Evolutionary conservation across 2,329 filamentous ascomycete genomes (phyloP).

Genomic region (Aspergillus neoniger): DNA sequence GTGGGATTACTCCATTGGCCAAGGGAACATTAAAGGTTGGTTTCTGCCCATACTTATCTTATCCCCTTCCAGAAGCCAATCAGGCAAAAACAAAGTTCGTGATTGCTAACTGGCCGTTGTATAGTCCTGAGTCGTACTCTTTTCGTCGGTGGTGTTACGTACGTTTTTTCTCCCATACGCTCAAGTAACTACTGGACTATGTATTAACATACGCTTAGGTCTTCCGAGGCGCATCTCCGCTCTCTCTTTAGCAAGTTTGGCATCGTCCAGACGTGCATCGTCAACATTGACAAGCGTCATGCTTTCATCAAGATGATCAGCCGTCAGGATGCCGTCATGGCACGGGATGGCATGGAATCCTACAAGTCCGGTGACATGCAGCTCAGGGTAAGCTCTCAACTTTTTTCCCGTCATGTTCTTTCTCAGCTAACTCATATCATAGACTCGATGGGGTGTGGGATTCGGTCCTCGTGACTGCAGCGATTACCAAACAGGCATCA

Average conservation of each 20-base stretch:
- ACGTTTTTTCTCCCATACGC: constrained; percentile 45
- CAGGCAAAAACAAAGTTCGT: neutral
- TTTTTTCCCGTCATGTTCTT: neutral
- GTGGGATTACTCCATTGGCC: constrained; percentile 71
- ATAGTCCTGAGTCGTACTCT: constrained; percentile 86
- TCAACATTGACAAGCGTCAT: constrained; percentile 96
- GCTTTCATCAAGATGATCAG: constrained; percentile 99
- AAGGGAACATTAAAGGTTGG: constrained; percentile 73
- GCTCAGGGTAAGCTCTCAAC: constrained; percentile 61
- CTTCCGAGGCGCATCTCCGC: constrained; percentile 78
- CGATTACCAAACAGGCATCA: constrained; percentile 89
- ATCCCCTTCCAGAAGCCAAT: neutral
- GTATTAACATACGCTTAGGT: constrained; percentile 50
- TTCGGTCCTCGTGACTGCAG: constrained; percentile 97
- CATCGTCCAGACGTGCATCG: constrained; percentile 92
- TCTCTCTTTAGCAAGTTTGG: constrained; percentile 79
- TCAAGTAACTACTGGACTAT: neutral
- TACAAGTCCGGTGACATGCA: constrained; percentile 71
- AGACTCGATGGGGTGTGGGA: constrained; percentile 96
- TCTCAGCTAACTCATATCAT: constrained; percentile 27
- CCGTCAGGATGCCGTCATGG: constrained; percentile 77
- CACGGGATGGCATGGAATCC: constrained; percentile 85
- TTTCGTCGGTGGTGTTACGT: constrained; percentile 94
- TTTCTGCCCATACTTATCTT: neutral
- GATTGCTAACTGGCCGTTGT: constrained; percentile 22